Evolutionary conservation across 805 yeast genomes (phyloP).

Genomic region (Ogataea allantospora): DNA sequence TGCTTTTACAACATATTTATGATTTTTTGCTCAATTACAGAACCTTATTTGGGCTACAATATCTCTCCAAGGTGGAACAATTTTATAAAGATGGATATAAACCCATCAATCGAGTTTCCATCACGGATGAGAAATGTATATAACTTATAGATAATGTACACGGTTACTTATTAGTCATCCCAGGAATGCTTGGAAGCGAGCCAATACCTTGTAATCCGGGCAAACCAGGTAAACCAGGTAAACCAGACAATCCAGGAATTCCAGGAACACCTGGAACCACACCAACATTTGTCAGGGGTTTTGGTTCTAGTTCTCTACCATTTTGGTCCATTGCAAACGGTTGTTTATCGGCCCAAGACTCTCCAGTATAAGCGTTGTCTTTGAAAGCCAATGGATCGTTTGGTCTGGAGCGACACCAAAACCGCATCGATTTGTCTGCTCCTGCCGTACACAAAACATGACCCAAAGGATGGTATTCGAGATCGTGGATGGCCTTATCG

Average conservation of each 20-base stretch:
- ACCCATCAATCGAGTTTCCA: constrained; percentile 20
- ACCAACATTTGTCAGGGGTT: neutral
- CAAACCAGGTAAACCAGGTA: constrained; percentile 8
- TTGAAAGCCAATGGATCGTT: constrained; percentile 79
- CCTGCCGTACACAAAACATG: constrained; percentile 90
- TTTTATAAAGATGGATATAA: constrained; percentile 33
- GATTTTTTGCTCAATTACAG: constrained; percentile 37
- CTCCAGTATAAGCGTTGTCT: constrained; percentile 72
- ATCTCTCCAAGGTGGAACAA: constrained; percentile 31
- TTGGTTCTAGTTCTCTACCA: constrained; percentile 7
- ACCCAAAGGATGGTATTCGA: constrained; percentile 93
- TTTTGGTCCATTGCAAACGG: constrained; percentile 15
- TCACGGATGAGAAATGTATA: constrained; percentile 2
- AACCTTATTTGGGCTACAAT: constrained; percentile 30
- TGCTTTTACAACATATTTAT: constrained; percentile 29
- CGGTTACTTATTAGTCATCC: constrained; percentile 13
- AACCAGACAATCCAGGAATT: constrained; percentile 6
- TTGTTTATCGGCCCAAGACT: constrained; percentile 29
- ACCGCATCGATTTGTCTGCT: constrained; percentile 85
- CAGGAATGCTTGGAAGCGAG: constrained; percentile 15
- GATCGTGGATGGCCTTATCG: constrained; percentile 84
- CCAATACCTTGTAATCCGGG: constrained; percentile 10
- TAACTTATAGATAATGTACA: neutral
- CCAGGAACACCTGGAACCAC: constrained; percentile 5
- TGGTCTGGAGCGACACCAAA: constrained; percentile 94